phyloP scores from a whole-genome alignment of 192 early-diverging fungal species.

The Coemansia sp. region DNA sequence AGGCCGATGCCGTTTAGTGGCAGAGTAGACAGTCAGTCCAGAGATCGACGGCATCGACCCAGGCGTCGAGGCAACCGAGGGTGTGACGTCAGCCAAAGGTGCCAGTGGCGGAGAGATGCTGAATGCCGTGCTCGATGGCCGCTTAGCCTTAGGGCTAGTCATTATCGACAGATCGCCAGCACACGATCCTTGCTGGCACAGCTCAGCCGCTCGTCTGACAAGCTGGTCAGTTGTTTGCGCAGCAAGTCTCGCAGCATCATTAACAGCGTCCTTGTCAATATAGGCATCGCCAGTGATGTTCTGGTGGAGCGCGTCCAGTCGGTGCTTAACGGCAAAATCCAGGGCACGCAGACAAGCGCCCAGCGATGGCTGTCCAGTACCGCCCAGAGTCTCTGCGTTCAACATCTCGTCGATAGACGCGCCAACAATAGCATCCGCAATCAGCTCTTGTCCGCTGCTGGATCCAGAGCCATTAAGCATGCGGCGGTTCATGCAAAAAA shows the following conservation, averaged over 20 bases:
- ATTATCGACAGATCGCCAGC: slow-evolving; percentile 10
- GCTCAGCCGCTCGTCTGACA: slow-evolving; percentile 11
- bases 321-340: slow-evolving; percentile 38
- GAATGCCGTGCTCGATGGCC: slow-evolving; percentile 31
- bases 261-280: slow-evolving; percentile 14
- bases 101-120: slow-evolving; percentile 21
- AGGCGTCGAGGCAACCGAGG: slow-evolving; percentile 13
- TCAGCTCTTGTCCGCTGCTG: not conserved
- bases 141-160: slow-evolving; percentile 29
- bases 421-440: slow-evolving; percentile 17
- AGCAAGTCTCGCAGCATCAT: slow-evolving; percentile 1
- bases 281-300: slow-evolving; percentile 20
- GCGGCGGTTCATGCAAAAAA: slow-evolving; percentile 15
- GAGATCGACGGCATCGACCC: slow-evolving; percentile 26
- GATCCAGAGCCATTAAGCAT: slow-evolving; percentile 2
- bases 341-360: slow-evolving; percentile 32
- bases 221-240: slow-evolving; percentile 15
- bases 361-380: slow-evolving; percentile 14
- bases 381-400: not conserved
- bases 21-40: slow-evolving; percentile 20
- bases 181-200: slow-evolving; percentile 16
- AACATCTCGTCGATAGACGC: slow-evolving; percentile 36
- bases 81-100: not conserved
- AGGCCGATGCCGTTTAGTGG: slow-evolving; percentile 28
- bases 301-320: slow-evolving; percentile 27